A percentile compares a stretch with the other conserved stretches of the same genome.
These are phyloP conservation scores for Boechera stricta DNA, from an alignment of 345 rosid species.

Conservation along the genomic window DNA sequence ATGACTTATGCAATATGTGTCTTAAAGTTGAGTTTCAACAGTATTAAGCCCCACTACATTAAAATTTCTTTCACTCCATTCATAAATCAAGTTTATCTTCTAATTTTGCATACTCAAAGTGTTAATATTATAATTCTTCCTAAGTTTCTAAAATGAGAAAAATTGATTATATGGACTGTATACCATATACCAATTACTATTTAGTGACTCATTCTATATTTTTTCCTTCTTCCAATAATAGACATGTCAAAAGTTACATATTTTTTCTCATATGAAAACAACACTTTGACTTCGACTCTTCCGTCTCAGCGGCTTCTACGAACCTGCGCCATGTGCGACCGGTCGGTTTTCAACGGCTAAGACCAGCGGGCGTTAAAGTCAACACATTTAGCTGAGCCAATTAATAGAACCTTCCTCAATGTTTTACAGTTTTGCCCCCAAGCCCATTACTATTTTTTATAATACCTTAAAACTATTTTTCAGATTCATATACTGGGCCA, in stretches of 20 bases:
- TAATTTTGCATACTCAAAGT: not conserved
- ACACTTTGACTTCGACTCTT: slow-evolving; percentile 2
- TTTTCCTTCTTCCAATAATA: not conserved
- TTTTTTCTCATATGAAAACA: not conserved
- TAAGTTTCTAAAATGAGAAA: not conserved
- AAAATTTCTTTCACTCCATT: not conserved
- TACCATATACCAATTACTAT: too few species aligned
- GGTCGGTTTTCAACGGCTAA: slow-evolving; percentile 28
- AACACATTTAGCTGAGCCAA: not conserved
- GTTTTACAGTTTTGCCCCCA: slow-evolving; percentile 1
- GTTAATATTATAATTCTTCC: not conserved
- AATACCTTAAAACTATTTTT: not conserved
- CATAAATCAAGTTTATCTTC: not conserved
- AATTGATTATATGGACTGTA: not conserved
- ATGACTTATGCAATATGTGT: too few species aligned
- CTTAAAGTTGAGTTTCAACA: too few species aligned
- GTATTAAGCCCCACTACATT: not conserved
- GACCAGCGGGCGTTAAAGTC: slow-evolving; percentile 23
- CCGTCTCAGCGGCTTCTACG: slow-evolving; percentile 15
- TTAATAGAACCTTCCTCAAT: slow-evolving; percentile 30
- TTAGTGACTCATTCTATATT: too few species aligned
- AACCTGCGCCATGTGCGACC: slow-evolving; percentile 33
- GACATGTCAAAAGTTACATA: not conserved
- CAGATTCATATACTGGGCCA: not conserved
- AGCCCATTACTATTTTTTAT: not conserved